Evolutionary conservation across 2,329 filamentous ascomycete genomes (phyloP), one percentile per base, ranked within the genome.

Genomic region (Dothiorella sarmentorum): DNA sequence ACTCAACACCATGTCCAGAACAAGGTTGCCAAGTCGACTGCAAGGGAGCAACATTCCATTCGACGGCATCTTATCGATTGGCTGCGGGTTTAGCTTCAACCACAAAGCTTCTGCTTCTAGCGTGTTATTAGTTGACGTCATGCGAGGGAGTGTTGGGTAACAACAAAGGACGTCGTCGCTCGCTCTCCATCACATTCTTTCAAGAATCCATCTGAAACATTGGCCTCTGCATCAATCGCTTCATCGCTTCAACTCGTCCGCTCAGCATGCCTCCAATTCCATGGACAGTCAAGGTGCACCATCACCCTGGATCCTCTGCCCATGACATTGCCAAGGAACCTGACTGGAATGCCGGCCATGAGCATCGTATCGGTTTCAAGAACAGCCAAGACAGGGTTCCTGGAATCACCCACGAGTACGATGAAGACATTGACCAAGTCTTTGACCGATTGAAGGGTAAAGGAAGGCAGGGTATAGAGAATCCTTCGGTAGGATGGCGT

Each of bases 401-500:
- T 4, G 77, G 76, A 4, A 62, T 76, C 7, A 76, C 73, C 11
- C 70, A 75, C 43, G 62, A 56, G 9, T 53, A 65, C 24, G 63
- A 68, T 37, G 68, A 67, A 4, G 65, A 68, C 35, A 31, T 31
- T 31, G 66, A 68, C 37, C 66, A 67, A 29, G 64, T 63, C 10
- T 2, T 66, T 18, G 35, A 22, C 1, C n/a, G 20, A n/a, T 4
- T 26, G 47, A 18, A 38, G 7, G 22, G 6, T 11, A 15, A 18
- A 18, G 22, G 33, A 15, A 27, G 20, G 35, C n/a, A n/a, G n/a
- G n/a, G n/a, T n/a, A n/a, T n/a, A n/a, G 71, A 77, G 17, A 73
- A 77, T 29, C 73, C 75, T 56, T 76, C 78, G 3, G 53, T 73
- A 4, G 76, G 77, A 7, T 82, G 80, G 79, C 69, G 80, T 33